Percentiles rank a stretch among this genome's conserved stretches.
Evolutionary conservation across 495 filamentous ascomycete genomes (phyloP).

Genomic region (Xylaria palmicola): DNA sequence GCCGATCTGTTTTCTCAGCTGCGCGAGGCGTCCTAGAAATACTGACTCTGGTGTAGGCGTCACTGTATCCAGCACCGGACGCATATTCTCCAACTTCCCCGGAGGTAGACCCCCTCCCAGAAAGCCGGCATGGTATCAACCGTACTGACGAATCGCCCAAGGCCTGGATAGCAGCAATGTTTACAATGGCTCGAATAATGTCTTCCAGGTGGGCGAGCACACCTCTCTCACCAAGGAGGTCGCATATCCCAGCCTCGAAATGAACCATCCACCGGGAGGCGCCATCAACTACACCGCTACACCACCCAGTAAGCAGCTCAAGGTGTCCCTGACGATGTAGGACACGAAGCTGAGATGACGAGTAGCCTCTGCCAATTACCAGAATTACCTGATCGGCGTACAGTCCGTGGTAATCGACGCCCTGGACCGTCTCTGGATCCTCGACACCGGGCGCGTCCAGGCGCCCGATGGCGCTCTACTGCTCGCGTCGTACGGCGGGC

Average conservation of each 20-base stretch:
- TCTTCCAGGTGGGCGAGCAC: constrained; percentile 28
- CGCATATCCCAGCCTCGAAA: constrained; percentile 33
- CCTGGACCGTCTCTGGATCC: constrained; percentile 41
- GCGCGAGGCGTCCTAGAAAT: neutral
- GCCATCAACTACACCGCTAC: constrained; percentile 24
- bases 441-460: constrained; percentile 42
- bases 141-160: neutral
- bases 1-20: neutral
- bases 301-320: constrained; percentile 1
- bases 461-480: constrained; percentile 36
- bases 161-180: constrained; percentile 16
- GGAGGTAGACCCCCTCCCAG: constrained; percentile 25
- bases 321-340: neutral
- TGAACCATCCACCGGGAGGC: constrained; percentile 33
- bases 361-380: constrained; percentile 34
- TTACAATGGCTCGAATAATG: constrained; percentile 24
- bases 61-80: constrained; percentile 35
- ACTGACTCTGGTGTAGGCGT: constrained; percentile 1
- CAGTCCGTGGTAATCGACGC: constrained; percentile 42
- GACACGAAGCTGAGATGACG: constrained; percentile 9
- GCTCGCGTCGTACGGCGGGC: constrained; percentile 39
- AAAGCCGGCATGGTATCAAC: neutral
- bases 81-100: constrained; percentile 42
- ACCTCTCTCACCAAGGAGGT: constrained; percentile 36
- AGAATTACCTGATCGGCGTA: constrained; percentile 36